Evolutionary conservation across 768 basidiomycete species (phyloP).

Genomic region (Scleroderma bovista): DNA sequence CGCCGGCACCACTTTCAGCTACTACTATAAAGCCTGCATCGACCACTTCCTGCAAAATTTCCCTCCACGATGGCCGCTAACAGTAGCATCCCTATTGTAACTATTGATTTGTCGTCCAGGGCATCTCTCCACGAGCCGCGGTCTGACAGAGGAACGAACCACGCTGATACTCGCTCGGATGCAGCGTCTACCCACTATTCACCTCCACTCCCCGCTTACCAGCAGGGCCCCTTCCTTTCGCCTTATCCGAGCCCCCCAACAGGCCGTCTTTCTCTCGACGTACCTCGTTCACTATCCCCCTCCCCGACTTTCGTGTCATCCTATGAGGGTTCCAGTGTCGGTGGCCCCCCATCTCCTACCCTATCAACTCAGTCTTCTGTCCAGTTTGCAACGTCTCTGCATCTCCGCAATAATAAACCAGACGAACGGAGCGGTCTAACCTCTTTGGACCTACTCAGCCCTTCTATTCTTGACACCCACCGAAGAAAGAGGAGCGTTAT

Average conservation of each 20-base stretch:
- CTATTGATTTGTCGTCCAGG: constrained; percentile 30
- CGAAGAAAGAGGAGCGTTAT: constrained; percentile 52
- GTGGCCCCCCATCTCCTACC: constrained; percentile 68
- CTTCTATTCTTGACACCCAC: constrained; percentile 37
- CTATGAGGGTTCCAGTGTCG: constrained; percentile 37
- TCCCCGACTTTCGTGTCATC: constrained; percentile 31
- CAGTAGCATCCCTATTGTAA: constrained; percentile 29
- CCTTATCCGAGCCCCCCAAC: constrained; percentile 5
- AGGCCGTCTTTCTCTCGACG: constrained; percentile 26
- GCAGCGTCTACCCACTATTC: neutral
- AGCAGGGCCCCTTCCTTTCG: constrained; percentile 18
- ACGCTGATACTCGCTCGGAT: neutral
- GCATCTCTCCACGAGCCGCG: constrained; percentile 12
- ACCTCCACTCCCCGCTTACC: neutral
- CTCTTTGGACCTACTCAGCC: constrained; percentile 46
- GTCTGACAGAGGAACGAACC: neutral
- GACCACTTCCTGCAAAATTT: neutral
- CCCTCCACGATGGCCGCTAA: constrained; percentile 13
- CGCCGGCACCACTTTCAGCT: no score
- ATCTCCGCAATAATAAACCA: constrained; percentile 65
- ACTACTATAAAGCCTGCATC: constrained; percentile 8
- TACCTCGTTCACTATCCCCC: constrained; percentile 24
- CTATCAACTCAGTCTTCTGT: constrained; percentile 61
- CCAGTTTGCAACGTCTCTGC: constrained; percentile 50
- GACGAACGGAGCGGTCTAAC: constrained; percentile 48